phyloP scores from a whole-genome alignment of 2,329 filamentous ascomycete species.

The Penicillium sp. region DNA sequence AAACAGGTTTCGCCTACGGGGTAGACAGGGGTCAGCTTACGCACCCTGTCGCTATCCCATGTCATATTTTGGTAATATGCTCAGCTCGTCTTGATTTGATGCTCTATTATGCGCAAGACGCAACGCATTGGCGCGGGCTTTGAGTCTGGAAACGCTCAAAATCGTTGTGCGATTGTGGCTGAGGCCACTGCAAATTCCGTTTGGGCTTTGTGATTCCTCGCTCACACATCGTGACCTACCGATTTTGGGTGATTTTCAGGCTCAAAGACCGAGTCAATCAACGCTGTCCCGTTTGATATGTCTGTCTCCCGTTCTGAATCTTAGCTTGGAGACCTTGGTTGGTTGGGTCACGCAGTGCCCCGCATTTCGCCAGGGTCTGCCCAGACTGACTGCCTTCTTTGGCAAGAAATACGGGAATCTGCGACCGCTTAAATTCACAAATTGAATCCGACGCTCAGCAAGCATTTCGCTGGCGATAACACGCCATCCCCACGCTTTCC shows the following conservation, averaged over 20 bases:
- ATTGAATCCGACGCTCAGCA: too few species aligned
- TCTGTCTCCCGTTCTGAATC: not conserved
- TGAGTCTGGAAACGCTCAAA: conserved; percentile 11
- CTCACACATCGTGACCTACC: not conserved
- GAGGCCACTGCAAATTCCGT: not conserved
- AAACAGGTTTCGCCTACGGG: not conserved
- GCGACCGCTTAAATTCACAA: too few species aligned
- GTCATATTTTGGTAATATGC: not conserved
- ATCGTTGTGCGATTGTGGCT: not conserved
- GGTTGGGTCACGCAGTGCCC: too few species aligned
- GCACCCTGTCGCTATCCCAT: not conserved
- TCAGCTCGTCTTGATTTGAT: not conserved
- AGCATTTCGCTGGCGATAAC: too few species aligned
- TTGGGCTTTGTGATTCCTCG: not conserved
- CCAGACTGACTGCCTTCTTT: too few species aligned
- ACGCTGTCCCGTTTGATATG: not conserved
- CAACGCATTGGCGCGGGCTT: conserved; percentile 5
- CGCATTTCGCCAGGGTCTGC: too few species aligned
- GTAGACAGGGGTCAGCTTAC: not conserved
- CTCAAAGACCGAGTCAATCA: conserved; percentile 6
- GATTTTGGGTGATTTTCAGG: conserved; percentile 16
- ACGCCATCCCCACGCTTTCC: too few species aligned
- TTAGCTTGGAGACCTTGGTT: too few species aligned
- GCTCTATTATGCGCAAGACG: not conserved
- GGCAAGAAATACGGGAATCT: too few species aligned